A percentile compares a stretch with the other conserved stretches of the same genome.
phyloP scores from a whole-genome alignment of 305 asterid genomes.

The Euphrasia arctica region DNA sequence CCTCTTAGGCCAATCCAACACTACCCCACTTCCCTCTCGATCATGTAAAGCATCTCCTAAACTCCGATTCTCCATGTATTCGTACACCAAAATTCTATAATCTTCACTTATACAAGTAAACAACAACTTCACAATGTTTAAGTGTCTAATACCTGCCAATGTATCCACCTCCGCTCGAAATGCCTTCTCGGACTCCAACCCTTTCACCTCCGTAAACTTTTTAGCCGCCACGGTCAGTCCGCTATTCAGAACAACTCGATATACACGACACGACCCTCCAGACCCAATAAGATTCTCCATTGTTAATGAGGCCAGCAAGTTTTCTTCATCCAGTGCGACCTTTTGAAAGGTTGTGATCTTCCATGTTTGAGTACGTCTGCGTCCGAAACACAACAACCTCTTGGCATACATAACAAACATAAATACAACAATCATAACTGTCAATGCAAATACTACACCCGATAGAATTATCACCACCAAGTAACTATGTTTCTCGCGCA shows the following conservation, averaged over 20 bases:
- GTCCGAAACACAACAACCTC: constrained; percentile 24
- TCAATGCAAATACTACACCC: constrained; percentile 33
- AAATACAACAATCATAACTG: constrained; percentile 42
- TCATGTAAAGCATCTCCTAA: background rate
- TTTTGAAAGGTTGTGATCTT: constrained; percentile 60
- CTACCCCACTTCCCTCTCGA: background rate
- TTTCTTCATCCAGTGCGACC: constrained; percentile 48
- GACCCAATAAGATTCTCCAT: constrained; percentile 67
- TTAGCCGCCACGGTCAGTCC: constrained; percentile 73
- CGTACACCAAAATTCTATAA: background rate
- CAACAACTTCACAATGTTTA: constrained; percentile 45
- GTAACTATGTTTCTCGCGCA: constrained; percentile 25
- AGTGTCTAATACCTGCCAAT: constrained; percentile 65
- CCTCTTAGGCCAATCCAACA: background rate
- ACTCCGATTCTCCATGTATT: background rate
- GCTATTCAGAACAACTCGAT: constrained; percentile 47
- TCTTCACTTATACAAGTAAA: background rate
- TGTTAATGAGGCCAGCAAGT: constrained; percentile 45
- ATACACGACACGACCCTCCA: constrained; percentile 83
- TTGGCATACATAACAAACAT: constrained; percentile 56
- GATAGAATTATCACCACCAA: constrained; percentile 48
- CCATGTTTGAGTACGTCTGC: constrained; percentile 42
- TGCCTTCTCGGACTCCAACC: constrained; percentile 43
- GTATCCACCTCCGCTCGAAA: constrained; percentile 66
- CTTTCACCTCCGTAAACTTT: constrained; percentile 59